Percentiles rank a stretch among this genome's conserved stretches.
Conservation (phyloP, 768 basidiomycete species). For the Lentinula lateritia region DNA sequence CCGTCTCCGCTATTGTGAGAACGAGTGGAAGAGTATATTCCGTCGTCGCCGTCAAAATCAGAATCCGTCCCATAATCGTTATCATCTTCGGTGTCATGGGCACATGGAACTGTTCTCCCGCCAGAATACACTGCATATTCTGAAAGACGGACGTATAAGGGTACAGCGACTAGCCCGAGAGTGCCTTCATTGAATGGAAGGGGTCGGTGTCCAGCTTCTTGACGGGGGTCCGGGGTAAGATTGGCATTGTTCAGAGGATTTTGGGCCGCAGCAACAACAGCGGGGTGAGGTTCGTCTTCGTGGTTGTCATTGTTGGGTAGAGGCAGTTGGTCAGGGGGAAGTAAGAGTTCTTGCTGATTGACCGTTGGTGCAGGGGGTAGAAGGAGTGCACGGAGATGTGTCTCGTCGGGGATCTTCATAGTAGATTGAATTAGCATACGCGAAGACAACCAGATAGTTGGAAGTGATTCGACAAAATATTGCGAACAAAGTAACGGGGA, state of each 20-base stretch:
- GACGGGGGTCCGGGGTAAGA: neutral
- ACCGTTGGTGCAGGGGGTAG: conserved; percentile 10
- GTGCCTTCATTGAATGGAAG: conserved; percentile 27
- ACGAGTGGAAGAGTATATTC: neutral
- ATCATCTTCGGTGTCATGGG: neutral
- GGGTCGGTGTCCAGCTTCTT: neutral
- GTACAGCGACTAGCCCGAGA: conserved; percentile 34
- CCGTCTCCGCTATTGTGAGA: neutral
- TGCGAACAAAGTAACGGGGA: neutral
- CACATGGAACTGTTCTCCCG: neutral
- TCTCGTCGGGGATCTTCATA: conserved; percentile 18
- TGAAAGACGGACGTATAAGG: conserved; percentile 52
- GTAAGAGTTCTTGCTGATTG: conserved; percentile 3
- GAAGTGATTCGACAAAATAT: neutral
- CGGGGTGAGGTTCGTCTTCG: neutral
- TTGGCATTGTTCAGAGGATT: neutral
- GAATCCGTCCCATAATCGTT: conserved; percentile 1
- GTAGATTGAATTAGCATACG: neutral
- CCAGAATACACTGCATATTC: conserved; percentile 37
- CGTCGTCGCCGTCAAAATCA: neutral
- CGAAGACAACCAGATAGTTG: neutral
- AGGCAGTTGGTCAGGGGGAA: neutral
- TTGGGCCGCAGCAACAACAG: neutral
- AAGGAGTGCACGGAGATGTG: conserved; percentile 8
- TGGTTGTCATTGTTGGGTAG: neutral